Evolutionary conservation across 225 moss, liverwort and hornwort species (phyloP), one percentile per base, ranked within the genome.

Genomic region (Climacium dendroides): DNA sequence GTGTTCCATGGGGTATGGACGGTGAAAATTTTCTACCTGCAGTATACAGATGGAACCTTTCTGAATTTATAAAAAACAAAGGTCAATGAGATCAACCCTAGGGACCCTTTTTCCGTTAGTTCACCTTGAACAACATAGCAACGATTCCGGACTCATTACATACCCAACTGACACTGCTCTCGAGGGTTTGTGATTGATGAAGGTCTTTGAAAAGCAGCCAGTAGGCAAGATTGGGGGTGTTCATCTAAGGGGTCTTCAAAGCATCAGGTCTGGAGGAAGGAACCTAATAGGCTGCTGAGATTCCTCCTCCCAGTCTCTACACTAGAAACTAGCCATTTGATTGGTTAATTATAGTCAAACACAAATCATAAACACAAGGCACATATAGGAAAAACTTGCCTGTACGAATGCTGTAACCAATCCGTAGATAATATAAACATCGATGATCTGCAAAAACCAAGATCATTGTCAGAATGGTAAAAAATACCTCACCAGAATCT

Each of bases 341-440:
- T 78, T 50, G 41, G 26, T 45, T 58, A 57, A 63, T 30, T 37
- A 35, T 64, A 79, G 34, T 15, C 43, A 86, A 57, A 77, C 84
- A 86, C 26, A 29, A 69, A 47, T 83, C 54, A 58, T 30, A 86
- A 15, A 67, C 41, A 37, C 74, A 78, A 81, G 74, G 59, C 58
- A 79, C 19, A 74, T 11, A 32, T 43, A 28, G 58, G 48, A 48
- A 85, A 63, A 60, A 80, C 86, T 89, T 84, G 94, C 99, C 97
- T 99, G 99, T 70, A 97, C 90, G 15, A 92, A 39, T 54, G 97
- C 97, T 74, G 96, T 96, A 25, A 93, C 47, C 91, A 97, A 87
- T 28, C 96, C 95, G 89, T 87, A 99, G 39, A 94, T 55, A 64
- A 96, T 93, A 85, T 99, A 99, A 45, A 97, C 87, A 88, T 99